A percentile compares a stretch with the other conserved stretches of the same genome.
phyloP scores from a whole-genome alignment of 768 basidiomycete genomes.

The Calocybe cyanea region DNA sequence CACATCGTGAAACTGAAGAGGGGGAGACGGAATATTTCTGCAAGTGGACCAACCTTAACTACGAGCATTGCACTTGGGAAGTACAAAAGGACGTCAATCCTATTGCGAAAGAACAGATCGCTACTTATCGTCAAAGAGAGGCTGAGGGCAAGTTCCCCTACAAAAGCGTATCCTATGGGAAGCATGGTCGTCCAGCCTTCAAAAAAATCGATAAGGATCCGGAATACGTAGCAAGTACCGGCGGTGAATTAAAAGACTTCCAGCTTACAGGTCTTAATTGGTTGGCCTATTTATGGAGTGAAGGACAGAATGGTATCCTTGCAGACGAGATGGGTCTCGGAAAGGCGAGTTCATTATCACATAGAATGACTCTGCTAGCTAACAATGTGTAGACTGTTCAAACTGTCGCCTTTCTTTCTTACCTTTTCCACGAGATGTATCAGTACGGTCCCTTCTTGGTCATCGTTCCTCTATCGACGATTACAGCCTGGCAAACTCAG shows the following conservation, averaged over 20 bases:
- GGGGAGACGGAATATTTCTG: conserved; percentile 81
- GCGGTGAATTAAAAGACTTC: conserved; percentile 93
- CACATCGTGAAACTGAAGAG: conserved; percentile 63
- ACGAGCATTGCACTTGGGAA: conserved; percentile 97
- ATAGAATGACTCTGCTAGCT: conserved; percentile 1
- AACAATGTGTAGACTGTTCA: conserved; percentile 73
- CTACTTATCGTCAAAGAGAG: conserved; percentile 74
- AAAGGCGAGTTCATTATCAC: conserved; percentile 50
- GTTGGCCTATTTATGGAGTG: conserved; percentile 95
- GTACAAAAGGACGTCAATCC: conserved; percentile 71
- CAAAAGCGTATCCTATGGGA: conserved; percentile 69
- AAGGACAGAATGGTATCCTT: conserved; percentile 93
- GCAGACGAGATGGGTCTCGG: conserved; percentile 99
- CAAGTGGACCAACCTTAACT: conserved; percentile 95
- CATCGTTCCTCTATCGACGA: conserved; percentile 96
- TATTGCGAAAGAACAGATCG: conserved; percentile 75
- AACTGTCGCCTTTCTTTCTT: conserved; percentile 92
- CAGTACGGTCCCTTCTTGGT: conserved; percentile 98
- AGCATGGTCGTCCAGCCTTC: conserved; percentile 71
- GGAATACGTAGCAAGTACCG: conserved; percentile 71
- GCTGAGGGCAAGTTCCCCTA: conserved; percentile 79
- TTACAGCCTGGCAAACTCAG: conserved; percentile 97
- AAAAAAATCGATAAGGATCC: conserved; percentile 85
- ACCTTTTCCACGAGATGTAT: conserved; percentile 85
- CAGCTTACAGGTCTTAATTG: conserved; percentile 98